Evolutionary conservation across 805 yeast species (phyloP).

Genomic region (Kazachstania africana): DNA sequence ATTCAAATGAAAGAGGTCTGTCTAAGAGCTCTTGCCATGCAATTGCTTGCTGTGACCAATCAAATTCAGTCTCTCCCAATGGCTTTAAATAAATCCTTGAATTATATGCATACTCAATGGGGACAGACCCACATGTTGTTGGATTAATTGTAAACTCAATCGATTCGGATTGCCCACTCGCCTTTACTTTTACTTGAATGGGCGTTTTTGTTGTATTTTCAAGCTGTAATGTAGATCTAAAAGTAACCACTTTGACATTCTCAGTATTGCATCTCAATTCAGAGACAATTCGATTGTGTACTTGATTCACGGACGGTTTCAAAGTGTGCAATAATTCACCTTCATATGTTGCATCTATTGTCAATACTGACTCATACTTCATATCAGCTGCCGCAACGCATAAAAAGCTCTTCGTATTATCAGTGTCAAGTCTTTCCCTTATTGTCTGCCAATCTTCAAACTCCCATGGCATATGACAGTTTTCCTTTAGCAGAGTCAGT

Average conservation of each 20-base stretch:
- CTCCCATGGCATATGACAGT: conserved; percentile 62
- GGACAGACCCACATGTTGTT: conserved; percentile 52
- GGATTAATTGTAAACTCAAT: conserved; percentile 37
- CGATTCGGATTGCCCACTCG: conserved; percentile 22
- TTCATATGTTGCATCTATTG: conserved; percentile 62
- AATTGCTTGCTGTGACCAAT: conserved; percentile 56
- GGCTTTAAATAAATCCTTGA: conserved; percentile 56
- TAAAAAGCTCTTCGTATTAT: conserved; percentile 46
- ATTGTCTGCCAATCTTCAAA: conserved; percentile 89
- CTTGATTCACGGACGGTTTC: conserved; percentile 45
- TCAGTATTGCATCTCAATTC: conserved; percentile 61
- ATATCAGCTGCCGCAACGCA: conserved; percentile 52
- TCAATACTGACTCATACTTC: conserved; percentile 39
- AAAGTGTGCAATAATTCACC: conserved; percentile 71
- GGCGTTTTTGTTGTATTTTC: conserved; percentile 56
- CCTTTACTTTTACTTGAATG: conserved; percentile 32
- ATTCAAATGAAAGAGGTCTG: conserved; percentile 44
- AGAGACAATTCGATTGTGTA: conserved; percentile 66
- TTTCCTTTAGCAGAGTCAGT: conserved; percentile 32
- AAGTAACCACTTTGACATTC: conserved; percentile 64
- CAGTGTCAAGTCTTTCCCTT: conserved; percentile 67
- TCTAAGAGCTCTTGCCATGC: conserved; percentile 53
- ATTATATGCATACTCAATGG: conserved; percentile 55
- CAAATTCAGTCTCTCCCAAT: conserved; percentile 38
- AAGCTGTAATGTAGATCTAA: conserved; percentile 65